Conservation (phyloP, 176 grass and related monocot genomes). For the Luzula sylvatica region DNA sequence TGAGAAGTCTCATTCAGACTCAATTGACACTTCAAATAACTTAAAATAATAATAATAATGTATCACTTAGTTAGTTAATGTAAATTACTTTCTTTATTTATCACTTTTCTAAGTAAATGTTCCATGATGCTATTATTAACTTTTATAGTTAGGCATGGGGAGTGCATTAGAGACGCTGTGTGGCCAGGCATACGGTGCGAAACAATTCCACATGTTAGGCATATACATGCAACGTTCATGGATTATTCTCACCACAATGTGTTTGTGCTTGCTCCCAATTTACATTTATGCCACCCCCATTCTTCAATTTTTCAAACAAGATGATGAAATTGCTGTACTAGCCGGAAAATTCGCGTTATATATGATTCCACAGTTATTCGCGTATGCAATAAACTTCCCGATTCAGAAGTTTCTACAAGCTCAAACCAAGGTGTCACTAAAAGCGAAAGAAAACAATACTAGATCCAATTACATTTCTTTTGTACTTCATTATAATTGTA, state of each 20-base stretch:
- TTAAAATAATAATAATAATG: no score
- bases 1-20: no score
- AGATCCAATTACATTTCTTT: background rate
- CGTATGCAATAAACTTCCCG: constrained; percentile 62
- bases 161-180: constrained; percentile 74
- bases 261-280: constrained; percentile 29
- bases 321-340: constrained; percentile 23
- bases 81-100: no score
- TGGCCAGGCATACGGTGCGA: constrained; percentile 53
- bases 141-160: constrained; percentile 43
- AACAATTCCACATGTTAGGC: constrained; percentile 51
- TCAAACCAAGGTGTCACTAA: constrained; percentile 11
- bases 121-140: background rate
- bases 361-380: constrained; percentile 47
- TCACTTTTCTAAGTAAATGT: no score
- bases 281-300: constrained; percentile 40
- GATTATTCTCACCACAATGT: constrained; percentile 41
- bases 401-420: constrained; percentile 67
- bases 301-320: constrained; percentile 35
- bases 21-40: no score
- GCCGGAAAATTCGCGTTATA: constrained; percentile 35
- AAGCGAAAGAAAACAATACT: background rate
- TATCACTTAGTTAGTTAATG: no score
- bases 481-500: no score
- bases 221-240: constrained; percentile 65